These are phyloP conservation scores for Pulveroboletus frians DNA, from an alignment of 768 basidiomycete genomes.

Conservation along the genomic window DNA sequence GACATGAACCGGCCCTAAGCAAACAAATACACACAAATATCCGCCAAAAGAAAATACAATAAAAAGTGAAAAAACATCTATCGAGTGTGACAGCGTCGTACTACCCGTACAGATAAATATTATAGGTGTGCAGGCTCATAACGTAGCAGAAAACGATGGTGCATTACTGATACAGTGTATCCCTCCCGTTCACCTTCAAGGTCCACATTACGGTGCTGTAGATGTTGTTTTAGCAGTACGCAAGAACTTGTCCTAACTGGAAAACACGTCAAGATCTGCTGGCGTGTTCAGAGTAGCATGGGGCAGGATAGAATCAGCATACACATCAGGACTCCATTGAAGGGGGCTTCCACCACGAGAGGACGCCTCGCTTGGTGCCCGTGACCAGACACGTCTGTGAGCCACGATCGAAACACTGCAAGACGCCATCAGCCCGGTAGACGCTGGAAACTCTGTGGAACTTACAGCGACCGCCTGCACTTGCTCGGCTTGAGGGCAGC, in stretches of 20 bases:
- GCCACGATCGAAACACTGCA: constrained; percentile 45
- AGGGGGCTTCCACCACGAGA: constrained; percentile 53
- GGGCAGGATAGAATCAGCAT: constrained; percentile 5
- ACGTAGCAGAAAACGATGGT: constrained; percentile 18
- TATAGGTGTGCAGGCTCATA: constrained; percentile 22
- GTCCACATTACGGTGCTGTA: constrained; percentile 26
- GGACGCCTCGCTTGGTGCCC: constrained; percentile 49
- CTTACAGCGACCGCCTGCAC: constrained; percentile 35
- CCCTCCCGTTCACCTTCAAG: constrained; percentile 8
- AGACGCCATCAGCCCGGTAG: constrained; percentile 24
- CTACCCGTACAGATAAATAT: constrained; percentile 25
- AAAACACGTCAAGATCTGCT: constrained; percentile 10
- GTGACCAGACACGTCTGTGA: constrained; percentile 41
- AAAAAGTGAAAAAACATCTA: not conserved
- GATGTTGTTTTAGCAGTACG: constrained; percentile 26
- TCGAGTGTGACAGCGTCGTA: not conserved
- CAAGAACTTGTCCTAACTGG: constrained; percentile 24
- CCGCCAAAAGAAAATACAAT: not conserved
- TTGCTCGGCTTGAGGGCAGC: constrained; percentile 23
- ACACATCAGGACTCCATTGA: constrained; percentile 27
- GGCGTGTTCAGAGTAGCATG: constrained; percentile 13
- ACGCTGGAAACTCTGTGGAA: not conserved
- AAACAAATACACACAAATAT: constrained; percentile 30
- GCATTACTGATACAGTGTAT: constrained; percentile 32
- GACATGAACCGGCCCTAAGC: constrained; percentile 32